Conservation (phyloP, 2,329 filamentous ascomycete genomes). For the Plectosphaerella cucumerina region DNA sequence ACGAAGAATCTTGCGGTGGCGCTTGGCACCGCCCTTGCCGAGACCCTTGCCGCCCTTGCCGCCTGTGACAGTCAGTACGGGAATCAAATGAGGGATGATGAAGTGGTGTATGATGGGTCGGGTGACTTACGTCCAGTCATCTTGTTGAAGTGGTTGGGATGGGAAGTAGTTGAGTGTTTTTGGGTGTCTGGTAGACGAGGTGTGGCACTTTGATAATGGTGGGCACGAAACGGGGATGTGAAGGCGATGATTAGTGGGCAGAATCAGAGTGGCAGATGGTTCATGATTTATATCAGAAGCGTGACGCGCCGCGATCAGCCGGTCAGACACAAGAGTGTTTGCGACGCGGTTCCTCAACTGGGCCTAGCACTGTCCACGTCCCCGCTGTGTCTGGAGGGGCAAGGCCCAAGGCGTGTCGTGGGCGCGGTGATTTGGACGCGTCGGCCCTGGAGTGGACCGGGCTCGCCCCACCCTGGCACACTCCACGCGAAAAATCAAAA, state of each 20-base stretch:
- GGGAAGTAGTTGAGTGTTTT: neutral
- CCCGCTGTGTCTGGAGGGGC: too few relatives aligned
- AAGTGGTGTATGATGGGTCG: neutral
- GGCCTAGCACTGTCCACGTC: too few relatives aligned
- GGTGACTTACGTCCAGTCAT: constrained; percentile 69
- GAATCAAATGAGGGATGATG: too few relatives aligned
- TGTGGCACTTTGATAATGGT: too few relatives aligned
- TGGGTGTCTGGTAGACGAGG: too few relatives aligned
- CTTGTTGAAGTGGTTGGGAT: constrained; percentile 32
- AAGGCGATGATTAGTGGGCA: too few relatives aligned
- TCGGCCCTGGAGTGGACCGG: too few relatives aligned
- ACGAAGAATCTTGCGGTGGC: constrained; percentile 97
- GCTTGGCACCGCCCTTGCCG: constrained; percentile 97
- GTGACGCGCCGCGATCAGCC: neutral
- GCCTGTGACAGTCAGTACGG: constrained; percentile 43
- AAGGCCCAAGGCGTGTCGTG: too few relatives aligned
- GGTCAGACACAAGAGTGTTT: neutral
- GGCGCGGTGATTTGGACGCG: too few relatives aligned
- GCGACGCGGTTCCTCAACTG: neutral
- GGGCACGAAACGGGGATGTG: too few relatives aligned
- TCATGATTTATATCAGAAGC: constrained; percentile 4
- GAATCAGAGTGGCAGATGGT: constrained; percentile 3
- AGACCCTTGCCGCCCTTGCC: constrained; percentile 97
- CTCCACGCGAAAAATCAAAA: neutral
- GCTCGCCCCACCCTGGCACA: neutral